A percentile compares a stretch with the other conserved stretches of the same genome.
phyloP scores from a whole-genome alignment of 2,329 filamentous ascomycete genomes.

The Ceratocystis papillata region DNA sequence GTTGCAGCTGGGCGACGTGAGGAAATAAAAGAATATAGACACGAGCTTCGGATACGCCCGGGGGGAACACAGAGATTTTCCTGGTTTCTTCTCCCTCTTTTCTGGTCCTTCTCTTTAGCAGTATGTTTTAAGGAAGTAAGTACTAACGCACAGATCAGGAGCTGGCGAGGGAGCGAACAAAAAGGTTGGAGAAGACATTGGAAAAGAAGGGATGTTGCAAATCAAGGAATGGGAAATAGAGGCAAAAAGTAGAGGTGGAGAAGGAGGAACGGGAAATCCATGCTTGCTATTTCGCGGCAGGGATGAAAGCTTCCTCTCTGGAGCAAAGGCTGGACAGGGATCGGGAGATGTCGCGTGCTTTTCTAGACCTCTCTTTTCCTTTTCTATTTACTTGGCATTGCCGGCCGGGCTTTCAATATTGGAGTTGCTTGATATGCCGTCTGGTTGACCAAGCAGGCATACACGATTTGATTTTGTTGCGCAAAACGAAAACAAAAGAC shows the following conservation, averaged over 20 bases:
- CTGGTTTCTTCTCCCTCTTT: background rate
- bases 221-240: slow-evolving; percentile 1
- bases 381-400: slow-evolving; percentile 5
- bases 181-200: background rate
- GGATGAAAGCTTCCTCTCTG: background rate
- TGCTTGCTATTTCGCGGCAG: background rate
- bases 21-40: background rate
- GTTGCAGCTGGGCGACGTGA: background rate
- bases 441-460: too few relatives aligned
- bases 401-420: too few relatives aligned
- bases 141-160: background rate
- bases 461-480: too few relatives aligned
- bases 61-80: background rate
- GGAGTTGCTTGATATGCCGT: too few relatives aligned
- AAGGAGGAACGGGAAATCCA: background rate
- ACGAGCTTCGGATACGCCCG: background rate
- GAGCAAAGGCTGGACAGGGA: slow-evolving; percentile 8
- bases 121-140: background rate
- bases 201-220: slow-evolving; percentile 8
- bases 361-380: background rate
- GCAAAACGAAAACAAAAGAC: background rate
- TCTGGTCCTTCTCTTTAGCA: background rate
- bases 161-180: background rate
- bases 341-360: slow-evolving; percentile 18
- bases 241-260: too few relatives aligned